A percentile compares a stretch with the other conserved stretches of the same genome.
Evolutionary conservation across 148 eudicot genomes (phyloP).

Genomic region (Nyssa sinensis): DNA sequence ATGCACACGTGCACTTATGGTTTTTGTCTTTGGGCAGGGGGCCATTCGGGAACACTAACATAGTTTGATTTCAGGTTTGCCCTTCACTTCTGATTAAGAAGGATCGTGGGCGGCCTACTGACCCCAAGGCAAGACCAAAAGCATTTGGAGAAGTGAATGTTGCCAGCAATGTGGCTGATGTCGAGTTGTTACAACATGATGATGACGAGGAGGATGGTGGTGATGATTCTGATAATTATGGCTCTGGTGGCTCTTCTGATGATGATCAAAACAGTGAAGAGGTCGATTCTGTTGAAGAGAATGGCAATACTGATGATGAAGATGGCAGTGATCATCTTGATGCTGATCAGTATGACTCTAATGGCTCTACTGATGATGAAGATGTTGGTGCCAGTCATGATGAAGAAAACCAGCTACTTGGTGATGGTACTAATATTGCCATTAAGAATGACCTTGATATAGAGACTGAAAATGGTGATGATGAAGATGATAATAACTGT

Average conservation of each 20-base stretch:
- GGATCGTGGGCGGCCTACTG: conserved; percentile 84
- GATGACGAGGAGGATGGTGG: conserved; percentile 31
- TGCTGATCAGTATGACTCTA: neutral
- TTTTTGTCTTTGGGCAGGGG: neutral
- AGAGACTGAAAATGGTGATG: conserved; percentile 8
- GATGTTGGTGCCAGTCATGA: conserved; percentile 10
- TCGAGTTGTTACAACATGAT: conserved; percentile 58
- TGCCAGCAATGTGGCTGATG: conserved; percentile 64
- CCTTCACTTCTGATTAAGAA: conserved; percentile 88
- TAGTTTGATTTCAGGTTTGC: conserved; percentile 56
- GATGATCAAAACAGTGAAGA: conserved; percentile 23
- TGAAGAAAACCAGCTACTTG: neutral
- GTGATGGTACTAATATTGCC: conserved; percentile 1
- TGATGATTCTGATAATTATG: conserved; percentile 9
- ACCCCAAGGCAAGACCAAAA: conserved; percentile 80
- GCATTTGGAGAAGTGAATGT: conserved; percentile 87
- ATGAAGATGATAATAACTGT: conserved; percentile 31
- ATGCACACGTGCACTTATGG: neutral
- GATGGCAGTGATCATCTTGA: conserved; percentile 17
- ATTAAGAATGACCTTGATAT: neutral
- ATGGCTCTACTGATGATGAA: conserved; percentile 17
- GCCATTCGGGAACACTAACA: conserved; percentile 9
- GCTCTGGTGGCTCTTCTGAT: conserved; percentile 12
- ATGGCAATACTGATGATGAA: conserved; percentile 17
- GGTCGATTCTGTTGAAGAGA: conserved; percentile 7